Evolutionary conservation across 2,329 filamentous ascomycete species (phyloP), one percentile per base, ranked within the genome.

Genomic region (Scytalidium lignicola): DNA sequence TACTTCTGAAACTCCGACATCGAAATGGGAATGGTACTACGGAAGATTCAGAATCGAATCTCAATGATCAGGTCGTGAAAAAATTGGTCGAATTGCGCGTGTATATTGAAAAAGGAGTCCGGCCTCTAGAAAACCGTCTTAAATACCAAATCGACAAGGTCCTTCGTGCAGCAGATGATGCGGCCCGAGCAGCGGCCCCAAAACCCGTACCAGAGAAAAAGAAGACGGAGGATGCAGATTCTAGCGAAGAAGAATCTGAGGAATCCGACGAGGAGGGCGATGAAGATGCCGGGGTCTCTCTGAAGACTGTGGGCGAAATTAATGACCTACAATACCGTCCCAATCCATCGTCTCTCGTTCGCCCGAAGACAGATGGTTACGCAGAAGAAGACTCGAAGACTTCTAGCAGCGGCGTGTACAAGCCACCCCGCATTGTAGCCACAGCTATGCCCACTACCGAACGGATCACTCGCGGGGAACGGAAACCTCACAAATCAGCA

Each of bases 131-230:
- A 69, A 86, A 86, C 57, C 88, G 91, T 60, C 71, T 99, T 53
- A 92, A 90, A 57, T 99, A 96, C 69, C 91, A 96, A 65, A 90
- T 99, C 61, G 92, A 97, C 68, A 93, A 95, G 64, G 90, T 96
- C 21, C 76, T 99, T 18, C 86, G 90, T 55, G 88, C 90, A 0
- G 90, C 90, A 29, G 88, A 95, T 53, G 85, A 92, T 51, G 57
- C 58, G 6, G 58, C 59, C 37, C 41, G 55, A 18, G 52, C 53
- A 9, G 78, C 46, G 19, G 55, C 49, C 22, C 20, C 50, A 9
- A 54, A 50, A 21, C 37, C 44, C 15, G 45, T 18, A 41, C 12
- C 44, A 22, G 51, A 55, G 28, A 44, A 50, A 9, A 43, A 52
- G 17, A 51, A 47, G 43, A 41, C 17, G 13, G 48, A 47, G 19